Percentiles rank a stretch among this genome's conserved stretches.
Conservation (phyloP, 495 filamentous ascomycete species). For the Gamarada debralockiae region DNA sequence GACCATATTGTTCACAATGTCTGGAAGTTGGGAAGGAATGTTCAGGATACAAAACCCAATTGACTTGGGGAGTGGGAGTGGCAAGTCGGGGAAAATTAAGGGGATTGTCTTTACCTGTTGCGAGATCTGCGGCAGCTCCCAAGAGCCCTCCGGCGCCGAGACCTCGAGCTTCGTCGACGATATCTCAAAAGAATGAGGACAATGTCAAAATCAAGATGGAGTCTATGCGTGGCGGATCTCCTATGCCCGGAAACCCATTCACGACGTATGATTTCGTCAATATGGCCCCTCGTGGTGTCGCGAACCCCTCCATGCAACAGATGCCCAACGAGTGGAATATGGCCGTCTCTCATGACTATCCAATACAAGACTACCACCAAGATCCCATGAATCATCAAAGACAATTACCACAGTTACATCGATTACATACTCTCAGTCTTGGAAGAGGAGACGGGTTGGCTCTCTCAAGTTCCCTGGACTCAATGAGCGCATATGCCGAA, state of each 20-base stretch:
- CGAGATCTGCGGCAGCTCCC: constrained; percentile 60
- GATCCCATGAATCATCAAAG: constrained; percentile 21
- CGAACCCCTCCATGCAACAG: constrained; percentile 19
- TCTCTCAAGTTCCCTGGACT: constrained; percentile 44
- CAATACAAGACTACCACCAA: constrained; percentile 16
- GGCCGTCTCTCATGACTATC: constrained; percentile 19
- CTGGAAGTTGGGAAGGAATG: constrained; percentile 89
- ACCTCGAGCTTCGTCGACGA: constrained; percentile 19
- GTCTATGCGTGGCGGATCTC: not conserved
- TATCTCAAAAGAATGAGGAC: constrained; percentile 15
- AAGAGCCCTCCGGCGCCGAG: constrained; percentile 18
- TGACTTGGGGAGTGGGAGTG: constrained; percentile 97
- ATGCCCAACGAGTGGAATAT: constrained; percentile 22
- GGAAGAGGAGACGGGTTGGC: constrained; percentile 17
- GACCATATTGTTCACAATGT: constrained; percentile 95
- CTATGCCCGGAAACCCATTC: constrained; percentile 19
- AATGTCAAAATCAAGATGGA: constrained; percentile 25
- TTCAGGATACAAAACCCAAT: constrained; percentile 92
- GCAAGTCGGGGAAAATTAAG: constrained; percentile 94
- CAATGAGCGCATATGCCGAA: constrained; percentile 41
- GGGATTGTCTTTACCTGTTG: constrained; percentile 81
- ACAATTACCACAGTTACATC: constrained; percentile 23
- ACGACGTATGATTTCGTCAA: constrained; percentile 49
- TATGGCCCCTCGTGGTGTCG: constrained; percentile 34
- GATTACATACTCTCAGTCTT: constrained; percentile 21